Evolutionary conservation across 805 yeast species (phyloP).

Genomic region (Barnettozyma pratensis): DNA sequence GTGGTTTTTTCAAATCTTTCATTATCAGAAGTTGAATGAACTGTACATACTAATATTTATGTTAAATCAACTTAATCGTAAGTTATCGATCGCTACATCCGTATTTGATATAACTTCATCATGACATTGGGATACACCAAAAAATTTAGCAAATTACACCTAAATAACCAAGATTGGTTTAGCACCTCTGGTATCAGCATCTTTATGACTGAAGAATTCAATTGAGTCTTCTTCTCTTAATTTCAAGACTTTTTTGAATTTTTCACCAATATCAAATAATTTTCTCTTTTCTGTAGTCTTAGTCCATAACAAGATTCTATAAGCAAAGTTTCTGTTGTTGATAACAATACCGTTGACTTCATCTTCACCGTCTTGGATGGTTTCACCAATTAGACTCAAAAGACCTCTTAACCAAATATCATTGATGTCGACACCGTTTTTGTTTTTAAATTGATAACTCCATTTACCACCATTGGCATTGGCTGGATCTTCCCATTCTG

Average conservation of each 20-base stretch:
- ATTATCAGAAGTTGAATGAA: not conserved
- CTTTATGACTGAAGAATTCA: conserved; percentile 67
- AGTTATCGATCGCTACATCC: no score
- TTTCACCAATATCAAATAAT: conserved; percentile 73
- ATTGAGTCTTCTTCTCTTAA: conserved; percentile 68
- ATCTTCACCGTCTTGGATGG: conserved; percentile 71
- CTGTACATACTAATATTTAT: no score
- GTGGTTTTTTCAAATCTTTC: conserved; percentile 5
- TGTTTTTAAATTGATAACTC: conserved; percentile 71
- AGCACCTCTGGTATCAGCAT: conserved; percentile 22
- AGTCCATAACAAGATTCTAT: conserved; percentile 92
- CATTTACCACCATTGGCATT: conserved; percentile 94
- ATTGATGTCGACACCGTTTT: conserved; percentile 58
- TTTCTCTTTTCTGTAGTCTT: conserved; percentile 62
- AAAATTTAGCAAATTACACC: not conserved
- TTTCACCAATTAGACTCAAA: conserved; percentile 90
- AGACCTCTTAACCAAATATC: conserved; percentile 90
- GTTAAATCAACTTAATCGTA: no score
- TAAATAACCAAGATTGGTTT: conserved; percentile 26
- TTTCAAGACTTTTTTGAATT: conserved; percentile 80
- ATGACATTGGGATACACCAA: no score
- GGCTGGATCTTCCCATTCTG: conserved; percentile 96
- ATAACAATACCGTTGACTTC: conserved; percentile 94
- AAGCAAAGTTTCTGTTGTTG: conserved; percentile 76
- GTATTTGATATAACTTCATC: no score